These are phyloP conservation scores for Cladophialophora yegresii DNA, from an alignment of 2,329 filamentous ascomycete species.

Conservation along the genomic window DNA sequence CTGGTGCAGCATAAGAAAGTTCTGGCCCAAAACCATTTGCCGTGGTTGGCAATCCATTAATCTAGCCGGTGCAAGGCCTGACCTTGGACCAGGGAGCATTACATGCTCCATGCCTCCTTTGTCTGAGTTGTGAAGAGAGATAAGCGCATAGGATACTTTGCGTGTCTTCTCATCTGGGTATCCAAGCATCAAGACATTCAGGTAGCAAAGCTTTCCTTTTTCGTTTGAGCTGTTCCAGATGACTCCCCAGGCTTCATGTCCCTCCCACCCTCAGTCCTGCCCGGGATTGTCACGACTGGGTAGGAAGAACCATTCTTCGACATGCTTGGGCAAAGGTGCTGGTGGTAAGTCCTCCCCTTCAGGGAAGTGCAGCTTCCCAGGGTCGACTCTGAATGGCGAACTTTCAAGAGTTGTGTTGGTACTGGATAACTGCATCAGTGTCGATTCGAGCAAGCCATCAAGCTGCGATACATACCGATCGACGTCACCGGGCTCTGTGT, in stretches of 20 bases:
- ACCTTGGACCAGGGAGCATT: neutral
- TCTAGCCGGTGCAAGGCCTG: neutral
- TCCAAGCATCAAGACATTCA: neutral
- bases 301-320: neutral
- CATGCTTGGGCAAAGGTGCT: neutral
- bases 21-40: neutral
- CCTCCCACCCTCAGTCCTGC: too few species aligned
- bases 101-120: neutral
- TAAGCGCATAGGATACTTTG: neutral
- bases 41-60: neutral
- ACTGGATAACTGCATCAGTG: neutral
- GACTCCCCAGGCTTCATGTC: slow-evolving; percentile 40
- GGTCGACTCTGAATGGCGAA: neutral
- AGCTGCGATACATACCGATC: neutral
- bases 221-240: neutral
- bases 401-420: neutral
- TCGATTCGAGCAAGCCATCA: neutral
- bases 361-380: neutral
- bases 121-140: neutral
- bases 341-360: neutral
- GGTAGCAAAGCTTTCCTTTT: neutral
- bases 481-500: neutral
- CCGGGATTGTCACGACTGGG: neutral
- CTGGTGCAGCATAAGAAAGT: neutral
- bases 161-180: neutral